Conservation (phyloP, 1,284 basidiomycete genomes). For the Sutorius eximius region DNA sequence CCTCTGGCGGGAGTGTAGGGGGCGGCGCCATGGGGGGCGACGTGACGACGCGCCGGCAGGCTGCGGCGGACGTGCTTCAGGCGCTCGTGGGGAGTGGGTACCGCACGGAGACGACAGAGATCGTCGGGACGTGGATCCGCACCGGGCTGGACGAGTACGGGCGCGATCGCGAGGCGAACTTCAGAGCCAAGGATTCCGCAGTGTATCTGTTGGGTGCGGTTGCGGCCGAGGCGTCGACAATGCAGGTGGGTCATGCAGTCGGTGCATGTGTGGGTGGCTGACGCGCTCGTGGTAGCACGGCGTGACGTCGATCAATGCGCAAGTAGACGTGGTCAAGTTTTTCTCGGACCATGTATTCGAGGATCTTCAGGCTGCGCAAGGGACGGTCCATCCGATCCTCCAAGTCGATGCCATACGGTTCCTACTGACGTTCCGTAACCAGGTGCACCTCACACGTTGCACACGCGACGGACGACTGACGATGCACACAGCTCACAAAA, state of each 20-base stretch:
- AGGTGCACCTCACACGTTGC: constrained; percentile 47
- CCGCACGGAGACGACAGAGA: constrained; percentile 81
- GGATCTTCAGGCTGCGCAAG: constrained; percentile 77
- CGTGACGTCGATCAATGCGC: constrained; percentile 89
- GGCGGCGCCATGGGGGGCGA: constrained; percentile 47
- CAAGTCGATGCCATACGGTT: constrained; percentile 97
- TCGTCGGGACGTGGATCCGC: constrained; percentile 82
- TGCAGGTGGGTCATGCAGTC: constrained; percentile 50
- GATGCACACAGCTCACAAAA: constrained; percentile 75
- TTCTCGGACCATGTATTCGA: constrained; percentile 90
- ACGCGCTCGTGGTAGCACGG: constrained; percentile 60
- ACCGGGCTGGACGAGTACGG: constrained; percentile 67
- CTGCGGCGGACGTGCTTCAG: constrained; percentile 90
- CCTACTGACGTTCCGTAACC: constrained; percentile 92
- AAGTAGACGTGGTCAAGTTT: constrained; percentile 94
- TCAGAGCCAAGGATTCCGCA: constrained; percentile 96
- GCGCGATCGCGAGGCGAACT: constrained; percentile 66
- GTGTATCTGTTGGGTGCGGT: constrained; percentile 92
- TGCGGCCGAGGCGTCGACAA: constrained; percentile 85
- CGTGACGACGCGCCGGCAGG: constrained; percentile 75
- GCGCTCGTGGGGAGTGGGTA: constrained; percentile 80
- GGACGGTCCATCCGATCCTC: constrained; percentile 82
- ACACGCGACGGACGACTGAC: neutral
- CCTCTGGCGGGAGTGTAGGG: constrained; percentile 60
- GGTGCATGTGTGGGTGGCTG: neutral